A percentile compares a stretch with the other conserved stretches of the same genome.
Evolutionary conservation across 345 rosid species (phyloP).

Genomic region (Arabidopsis arenosa): DNA sequence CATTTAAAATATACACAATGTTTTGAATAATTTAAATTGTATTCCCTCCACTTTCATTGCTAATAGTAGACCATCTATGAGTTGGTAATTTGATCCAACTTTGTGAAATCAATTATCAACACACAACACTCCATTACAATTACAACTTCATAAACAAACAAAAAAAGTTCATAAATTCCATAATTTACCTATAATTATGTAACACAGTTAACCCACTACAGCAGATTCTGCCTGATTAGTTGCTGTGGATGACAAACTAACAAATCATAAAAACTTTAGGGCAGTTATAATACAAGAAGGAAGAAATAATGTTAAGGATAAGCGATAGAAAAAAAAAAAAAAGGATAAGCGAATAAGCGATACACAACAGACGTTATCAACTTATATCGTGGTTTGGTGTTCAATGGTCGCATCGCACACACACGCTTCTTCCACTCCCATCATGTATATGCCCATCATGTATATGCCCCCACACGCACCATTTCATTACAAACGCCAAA

Average conservation of each 20-base stretch:
- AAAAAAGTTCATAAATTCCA: not conserved
- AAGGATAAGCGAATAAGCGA: conserved; percentile 14
- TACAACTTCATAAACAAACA: not conserved
- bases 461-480: conserved; percentile 32
- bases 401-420: conserved; percentile 34
- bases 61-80: not conserved
- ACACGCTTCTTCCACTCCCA: conserved; percentile 37
- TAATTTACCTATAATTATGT: not conserved
- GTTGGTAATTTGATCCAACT: not conserved
- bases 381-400: conserved; percentile 37
- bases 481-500: not conserved
- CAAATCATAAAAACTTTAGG: not conserved
- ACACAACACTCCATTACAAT: not conserved
- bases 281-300: not conserved
- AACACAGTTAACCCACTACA: not conserved
- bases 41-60: too few relatives aligned
- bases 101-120: not conserved
- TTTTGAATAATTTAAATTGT: too few relatives aligned
- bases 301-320: conserved; percentile 20
- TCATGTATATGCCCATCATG: conserved; percentile 21
- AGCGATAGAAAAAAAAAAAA: not conserved
- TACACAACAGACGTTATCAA: conserved; percentile 12
- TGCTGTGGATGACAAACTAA: not conserved
- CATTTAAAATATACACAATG: too few relatives aligned
- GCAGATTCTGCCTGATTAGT: not conserved